Evolutionary conservation across 1,284 basidiomycete genomes (phyloP).

Genomic region (Waitea zeae): DNA sequence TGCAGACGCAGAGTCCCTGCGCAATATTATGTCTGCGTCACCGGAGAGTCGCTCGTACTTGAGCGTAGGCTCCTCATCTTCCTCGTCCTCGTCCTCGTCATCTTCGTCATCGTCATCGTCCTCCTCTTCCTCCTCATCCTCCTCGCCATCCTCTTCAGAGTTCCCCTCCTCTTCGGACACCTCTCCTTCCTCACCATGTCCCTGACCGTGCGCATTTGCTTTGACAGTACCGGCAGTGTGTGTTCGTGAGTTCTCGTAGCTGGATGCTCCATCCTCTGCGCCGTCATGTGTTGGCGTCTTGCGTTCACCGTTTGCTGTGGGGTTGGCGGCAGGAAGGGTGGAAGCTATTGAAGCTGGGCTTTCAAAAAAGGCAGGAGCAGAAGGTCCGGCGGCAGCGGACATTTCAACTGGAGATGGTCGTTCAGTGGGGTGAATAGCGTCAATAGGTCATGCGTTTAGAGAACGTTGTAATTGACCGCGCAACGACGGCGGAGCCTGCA

Average conservation of each 20-base stretch:
- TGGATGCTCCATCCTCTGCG: too few species aligned
- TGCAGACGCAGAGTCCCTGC: conserved; percentile 78
- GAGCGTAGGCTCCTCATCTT: conserved; percentile 72
- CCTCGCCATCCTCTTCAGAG: conserved; percentile 10
- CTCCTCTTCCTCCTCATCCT: conserved; percentile 16
- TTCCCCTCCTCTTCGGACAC: conserved; percentile 14
- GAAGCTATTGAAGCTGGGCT: too few species aligned
- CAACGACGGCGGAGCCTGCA: too few species aligned
- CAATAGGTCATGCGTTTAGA: too few species aligned
- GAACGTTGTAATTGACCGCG: too few species aligned
- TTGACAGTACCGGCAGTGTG: neutral
- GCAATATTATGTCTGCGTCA: conserved; percentile 61
- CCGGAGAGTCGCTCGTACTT: conserved; percentile 82
- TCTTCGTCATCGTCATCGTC: conserved; percentile 29
- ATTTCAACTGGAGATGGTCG: too few species aligned
- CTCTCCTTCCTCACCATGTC: conserved; percentile 8
- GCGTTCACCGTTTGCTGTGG: too few species aligned
- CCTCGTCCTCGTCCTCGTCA: conserved; percentile 40
- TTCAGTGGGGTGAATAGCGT: too few species aligned
- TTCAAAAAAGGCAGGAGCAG: too few species aligned
- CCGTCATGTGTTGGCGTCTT: too few species aligned
- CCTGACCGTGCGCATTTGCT: neutral
- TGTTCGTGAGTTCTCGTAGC: neutral
- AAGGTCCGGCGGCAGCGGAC: too few species aligned
- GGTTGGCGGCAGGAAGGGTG: too few species aligned